Percentiles rank a stretch among this genome's conserved stretches.
Conservation (phyloP, 257 asterid genomes). For the Cordia subcordata region DNA sequence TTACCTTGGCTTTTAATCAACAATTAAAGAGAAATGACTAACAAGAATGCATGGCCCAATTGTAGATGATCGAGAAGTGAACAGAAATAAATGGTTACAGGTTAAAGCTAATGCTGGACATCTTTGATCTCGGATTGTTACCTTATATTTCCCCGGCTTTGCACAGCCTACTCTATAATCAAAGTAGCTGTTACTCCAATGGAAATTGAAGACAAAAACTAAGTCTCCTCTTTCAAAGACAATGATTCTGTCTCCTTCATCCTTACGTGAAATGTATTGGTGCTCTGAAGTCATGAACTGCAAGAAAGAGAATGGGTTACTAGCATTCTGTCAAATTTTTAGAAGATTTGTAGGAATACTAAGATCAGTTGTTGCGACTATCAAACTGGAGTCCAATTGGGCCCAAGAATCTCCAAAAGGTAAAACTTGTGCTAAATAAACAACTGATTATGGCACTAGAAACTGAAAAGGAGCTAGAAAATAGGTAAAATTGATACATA, state of each 20-base stretch:
- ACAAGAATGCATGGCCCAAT: neutral
- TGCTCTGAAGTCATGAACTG: slow-evolving; percentile 97
- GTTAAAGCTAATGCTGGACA: neutral
- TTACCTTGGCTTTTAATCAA: too few species aligned
- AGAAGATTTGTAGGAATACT: neutral
- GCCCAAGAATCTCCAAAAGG: too few species aligned
- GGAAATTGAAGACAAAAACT: slow-evolving; percentile 85
- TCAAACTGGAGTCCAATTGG: too few species aligned
- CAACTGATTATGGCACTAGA: neutral
- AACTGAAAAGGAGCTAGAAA: slow-evolving; percentile 9
- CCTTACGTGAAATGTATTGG: slow-evolving; percentile 76
- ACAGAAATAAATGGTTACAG: neutral
- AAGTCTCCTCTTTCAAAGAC: slow-evolving; percentile 83
- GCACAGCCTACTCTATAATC: slow-evolving; percentile 83
- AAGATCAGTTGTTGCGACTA: neutral
- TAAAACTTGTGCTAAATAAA: neutral
- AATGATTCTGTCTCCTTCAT: slow-evolving; percentile 74
- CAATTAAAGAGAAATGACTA: too few species aligned
- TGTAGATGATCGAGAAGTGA: neutral
- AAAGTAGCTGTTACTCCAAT: slow-evolving; percentile 76
- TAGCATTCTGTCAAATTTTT: too few species aligned
- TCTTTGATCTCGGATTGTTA: slow-evolving; percentile 9
- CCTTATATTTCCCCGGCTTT: slow-evolving; percentile 93
- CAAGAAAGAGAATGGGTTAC: slow-evolving; percentile 3
- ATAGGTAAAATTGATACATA: slow-evolving; percentile 25